A percentile compares a stretch with the other conserved stretches of the same genome.
phyloP scores from a whole-genome alignment of 1,139 yeast species.

The Nakaseomyces kungkrabaensis region DNA sequence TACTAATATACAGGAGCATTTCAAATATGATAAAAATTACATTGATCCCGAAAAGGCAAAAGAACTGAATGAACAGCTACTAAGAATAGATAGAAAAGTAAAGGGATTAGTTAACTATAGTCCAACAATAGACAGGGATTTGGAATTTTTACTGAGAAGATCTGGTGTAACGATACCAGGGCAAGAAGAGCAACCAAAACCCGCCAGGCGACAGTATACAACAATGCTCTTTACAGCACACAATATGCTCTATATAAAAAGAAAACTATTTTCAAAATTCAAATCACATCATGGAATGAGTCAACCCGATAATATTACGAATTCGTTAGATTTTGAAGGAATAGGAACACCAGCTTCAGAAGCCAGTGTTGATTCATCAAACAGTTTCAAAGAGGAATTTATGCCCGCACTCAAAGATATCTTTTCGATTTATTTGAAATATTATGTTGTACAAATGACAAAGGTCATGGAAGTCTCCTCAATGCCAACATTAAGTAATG shows the following conservation, averaged over 20 bases:
- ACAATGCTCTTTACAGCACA: conserved; percentile 3
- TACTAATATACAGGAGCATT: not conserved
- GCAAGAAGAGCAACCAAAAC: not conserved
- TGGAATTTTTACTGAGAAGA: not conserved
- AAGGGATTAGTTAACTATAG: not conserved
- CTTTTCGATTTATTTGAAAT: conserved; percentile 13
- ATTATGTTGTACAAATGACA: conserved; percentile 17
- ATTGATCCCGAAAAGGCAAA: not conserved
- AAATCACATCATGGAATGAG: not conserved
- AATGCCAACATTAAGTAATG: conserved; percentile 5
- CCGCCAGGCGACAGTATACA: conserved; percentile 3
- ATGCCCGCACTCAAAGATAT: conserved; percentile 11
- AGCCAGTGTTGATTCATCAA: conserved; percentile 4
- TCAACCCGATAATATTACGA: not conserved
- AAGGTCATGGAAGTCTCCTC: conserved; percentile 13
- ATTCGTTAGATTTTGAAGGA: not conserved
- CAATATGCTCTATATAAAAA: conserved; percentile 2
- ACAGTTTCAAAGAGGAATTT: conserved; percentile 7
- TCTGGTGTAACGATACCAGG: not conserved
- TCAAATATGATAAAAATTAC: not conserved
- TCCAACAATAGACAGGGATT: not conserved
- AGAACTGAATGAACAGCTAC: not conserved
- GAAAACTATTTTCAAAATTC: not conserved
- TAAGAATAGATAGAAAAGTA: not conserved
- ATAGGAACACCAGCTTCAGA: not conserved